These are phyloP conservation scores for Clohesyomyces aquaticus DNA, from an alignment of 495 filamentous ascomycete genomes.

Conservation along the genomic window DNA sequence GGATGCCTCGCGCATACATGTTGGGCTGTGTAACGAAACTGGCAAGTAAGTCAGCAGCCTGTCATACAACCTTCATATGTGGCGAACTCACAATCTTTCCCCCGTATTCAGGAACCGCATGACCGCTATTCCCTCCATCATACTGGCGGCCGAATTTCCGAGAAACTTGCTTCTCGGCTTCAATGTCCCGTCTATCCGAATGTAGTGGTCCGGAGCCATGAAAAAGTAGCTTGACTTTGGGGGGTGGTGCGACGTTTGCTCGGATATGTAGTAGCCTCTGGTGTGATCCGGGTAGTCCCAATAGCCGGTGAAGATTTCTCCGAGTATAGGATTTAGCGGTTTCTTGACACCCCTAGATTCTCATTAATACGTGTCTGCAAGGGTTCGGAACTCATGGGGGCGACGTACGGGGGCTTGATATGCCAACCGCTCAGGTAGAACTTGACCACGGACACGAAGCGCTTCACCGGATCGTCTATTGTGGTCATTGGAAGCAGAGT, in stretches of 20 bases:
- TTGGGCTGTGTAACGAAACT: conserved; percentile 95
- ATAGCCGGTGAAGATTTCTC: conserved; percentile 91
- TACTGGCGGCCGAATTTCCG: conserved; percentile 94
- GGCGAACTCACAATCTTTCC: conserved; percentile 79
- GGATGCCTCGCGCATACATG: conserved; percentile 97
- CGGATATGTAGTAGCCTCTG: conserved; percentile 90
- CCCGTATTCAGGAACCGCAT: conserved; percentile 80
- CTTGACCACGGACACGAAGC: conserved; percentile 93
- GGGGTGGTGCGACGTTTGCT: conserved; percentile 97
- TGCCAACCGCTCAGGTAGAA: conserved; percentile 99
- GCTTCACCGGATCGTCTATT: conserved; percentile 85
- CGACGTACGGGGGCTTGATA: conserved; percentile 89
- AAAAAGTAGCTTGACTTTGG: conserved; percentile 99
- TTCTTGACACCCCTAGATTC: conserved; percentile 89
- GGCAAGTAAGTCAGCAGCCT: background rate
- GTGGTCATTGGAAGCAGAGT: conserved; percentile 84
- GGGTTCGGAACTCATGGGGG: background rate
- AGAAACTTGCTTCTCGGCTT: conserved; percentile 97
- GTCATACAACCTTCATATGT: background rate
- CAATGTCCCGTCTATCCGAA: conserved; percentile 92
- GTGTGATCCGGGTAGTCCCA: conserved; percentile 91
- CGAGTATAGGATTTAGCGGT: conserved; percentile 93
- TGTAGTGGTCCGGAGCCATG: conserved; percentile 93
- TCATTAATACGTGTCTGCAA: conserved; percentile 4
- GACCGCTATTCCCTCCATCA: conserved; percentile 96